These are phyloP conservation scores for Fennellomyces sp. DNA, from an alignment of 371 early-diverging fungal genomes.

Conservation along the genomic window DNA sequence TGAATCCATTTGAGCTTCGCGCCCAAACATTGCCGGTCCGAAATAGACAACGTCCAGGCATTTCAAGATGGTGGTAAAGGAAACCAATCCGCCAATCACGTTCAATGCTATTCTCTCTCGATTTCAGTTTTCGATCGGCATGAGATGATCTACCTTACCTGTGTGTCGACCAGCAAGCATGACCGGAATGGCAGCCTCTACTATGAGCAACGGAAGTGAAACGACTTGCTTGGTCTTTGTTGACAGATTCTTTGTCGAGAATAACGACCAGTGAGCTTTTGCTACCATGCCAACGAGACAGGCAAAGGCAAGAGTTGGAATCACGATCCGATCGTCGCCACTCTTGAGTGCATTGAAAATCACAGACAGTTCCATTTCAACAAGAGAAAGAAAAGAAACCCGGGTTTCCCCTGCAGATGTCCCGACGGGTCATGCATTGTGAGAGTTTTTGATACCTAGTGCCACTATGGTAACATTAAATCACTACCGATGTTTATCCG, in stretches of 20 bases:
- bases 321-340: neutral
- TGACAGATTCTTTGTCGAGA: neutral
- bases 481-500: no score
- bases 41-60: conserved; percentile 29
- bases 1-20: conserved; percentile 16
- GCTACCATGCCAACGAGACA: conserved; percentile 7
- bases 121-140: neutral
- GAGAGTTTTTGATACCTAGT: no score
- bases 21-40: conserved; percentile 19
- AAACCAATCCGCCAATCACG: conserved; percentile 13
- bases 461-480: no score
- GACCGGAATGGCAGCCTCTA: conserved; percentile 27
- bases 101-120: conserved; percentile 17
- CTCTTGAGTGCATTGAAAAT: neutral
- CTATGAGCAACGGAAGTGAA: conserved; percentile 25
- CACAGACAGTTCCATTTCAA: neutral
- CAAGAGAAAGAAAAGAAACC: no score
- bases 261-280: neutral
- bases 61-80: conserved; percentile 26
- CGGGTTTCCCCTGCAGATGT: no score
- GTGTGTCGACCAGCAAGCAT: conserved; percentile 16
- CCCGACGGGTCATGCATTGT: no score
- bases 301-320: conserved; percentile 1
- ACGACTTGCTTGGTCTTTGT: conserved; percentile 23
- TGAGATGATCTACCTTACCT: conserved; percentile 3